A percentile compares a stretch with the other conserved stretches of the same genome.
phyloP scores from a whole-genome alignment of 371 early-diverging fungal genomes.

The Mortierella sp. region DNA sequence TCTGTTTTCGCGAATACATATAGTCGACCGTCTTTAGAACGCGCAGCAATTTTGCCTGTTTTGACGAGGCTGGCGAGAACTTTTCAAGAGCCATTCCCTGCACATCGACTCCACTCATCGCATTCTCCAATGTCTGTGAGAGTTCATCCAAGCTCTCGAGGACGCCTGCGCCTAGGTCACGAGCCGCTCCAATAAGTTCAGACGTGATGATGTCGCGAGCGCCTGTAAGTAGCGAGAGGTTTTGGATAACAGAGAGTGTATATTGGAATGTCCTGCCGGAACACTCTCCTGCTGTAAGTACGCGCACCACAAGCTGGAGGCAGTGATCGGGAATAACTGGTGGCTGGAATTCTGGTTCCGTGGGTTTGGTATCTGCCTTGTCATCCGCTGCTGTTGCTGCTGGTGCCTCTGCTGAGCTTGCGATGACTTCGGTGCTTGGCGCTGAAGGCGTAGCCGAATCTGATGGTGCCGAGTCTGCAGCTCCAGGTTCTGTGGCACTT shows the following conservation, averaged over 20 bases:
- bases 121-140: conserved; percentile 65
- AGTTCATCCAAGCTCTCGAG: conserved; percentile 77
- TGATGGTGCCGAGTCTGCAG: background rate
- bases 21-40: conserved; percentile 95
- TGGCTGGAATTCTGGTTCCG: conserved; percentile 63
- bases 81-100: conserved; percentile 71
- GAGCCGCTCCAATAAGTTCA: conserved; percentile 82
- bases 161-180: conserved; percentile 77
- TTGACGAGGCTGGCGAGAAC: conserved; percentile 90
- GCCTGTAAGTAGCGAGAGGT: conserved; percentile 81
- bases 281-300: conserved; percentile 93
- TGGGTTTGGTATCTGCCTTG: conserved; percentile 33
- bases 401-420: conserved; percentile 2
- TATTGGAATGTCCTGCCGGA: conserved; percentile 95
- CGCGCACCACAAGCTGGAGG: conserved; percentile 87
- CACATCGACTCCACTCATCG: conserved; percentile 73
- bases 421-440: background rate
- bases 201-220: conserved; percentile 83
- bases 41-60: conserved; percentile 93
- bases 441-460: background rate
- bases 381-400: background rate
- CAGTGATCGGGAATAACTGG: conserved; percentile 81
- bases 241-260: conserved; percentile 90
- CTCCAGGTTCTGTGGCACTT: background rate
- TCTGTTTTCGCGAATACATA: conserved; percentile 69